Evolutionary conservation across 257 asterid species (phyloP).

Genomic region (Solanum tarapatanum): DNA sequence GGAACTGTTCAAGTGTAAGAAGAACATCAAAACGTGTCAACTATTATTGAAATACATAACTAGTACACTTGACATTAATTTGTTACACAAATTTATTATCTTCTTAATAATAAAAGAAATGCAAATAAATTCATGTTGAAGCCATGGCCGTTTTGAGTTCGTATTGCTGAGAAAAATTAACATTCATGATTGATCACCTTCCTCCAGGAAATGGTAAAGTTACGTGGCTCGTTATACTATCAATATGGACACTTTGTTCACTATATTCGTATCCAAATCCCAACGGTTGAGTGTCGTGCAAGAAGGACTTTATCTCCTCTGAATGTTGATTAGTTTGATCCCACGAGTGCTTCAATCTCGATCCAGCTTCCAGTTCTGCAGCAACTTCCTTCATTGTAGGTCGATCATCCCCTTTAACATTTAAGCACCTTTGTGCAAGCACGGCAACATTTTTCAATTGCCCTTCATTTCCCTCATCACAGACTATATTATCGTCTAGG

Average conservation of each 20-base stretch:
- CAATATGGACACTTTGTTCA: not conserved
- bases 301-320: not conserved
- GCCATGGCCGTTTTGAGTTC: not conserved
- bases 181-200: not conserved
- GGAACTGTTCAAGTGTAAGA: too few relatives aligned
- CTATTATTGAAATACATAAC: not conserved
- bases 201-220: not conserved
- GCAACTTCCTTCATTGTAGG: conserved; percentile 37
- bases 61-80: not conserved
- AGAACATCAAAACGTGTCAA: not conserved
- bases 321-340: not conserved
- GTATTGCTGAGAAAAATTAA: not conserved
- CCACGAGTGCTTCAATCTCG: conserved; percentile 7
- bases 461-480: too few relatives aligned
- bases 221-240: conserved; percentile 2
- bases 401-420: conserved; percentile 23
- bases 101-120: too few relatives aligned
- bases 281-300: not conserved
- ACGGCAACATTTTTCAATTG: not conserved
- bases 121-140: not conserved
- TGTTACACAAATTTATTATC: not conserved
- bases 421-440: conserved; percentile 19
- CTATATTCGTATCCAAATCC: not conserved
- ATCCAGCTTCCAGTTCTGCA: conserved; percentile 13
- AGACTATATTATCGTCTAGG: too few relatives aligned